Base-by-base conservation (phyloP, 805 yeast species). In the Lipomyces yamadae region DNA sequence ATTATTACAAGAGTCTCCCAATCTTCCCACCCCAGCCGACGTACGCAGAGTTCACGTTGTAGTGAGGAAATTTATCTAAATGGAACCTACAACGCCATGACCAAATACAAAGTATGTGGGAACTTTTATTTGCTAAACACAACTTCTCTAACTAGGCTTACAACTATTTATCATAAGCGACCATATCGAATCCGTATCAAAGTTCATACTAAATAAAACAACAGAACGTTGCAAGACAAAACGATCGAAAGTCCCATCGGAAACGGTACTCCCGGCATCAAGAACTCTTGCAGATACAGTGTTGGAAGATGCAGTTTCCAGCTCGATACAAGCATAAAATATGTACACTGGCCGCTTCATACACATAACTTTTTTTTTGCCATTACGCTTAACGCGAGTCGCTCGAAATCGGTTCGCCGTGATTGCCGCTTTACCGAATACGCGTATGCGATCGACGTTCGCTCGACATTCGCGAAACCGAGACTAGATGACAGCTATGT, bases 391-490 rank as follows among this genome's bases (percentile, higher is more conserved):
- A 42, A 15, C 8, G 24, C n/a, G 18, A 18, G 48, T 42, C 48
- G 48, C 18, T 42, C 48, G 48, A 42, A 5, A n/a, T 42, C 48
- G 24, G 48, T 42, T 13, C 24, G 48, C 48, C 48, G 48, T 42
- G 18, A 15, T 42, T n/a, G n/a, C 24, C 48, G 48, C 48, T 42
- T 42, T n/a, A 42, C 48, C 48, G 48, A 15, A 42, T 15, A 42
- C 15, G 24, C 48, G 24, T 42, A 42, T 24, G 15, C 48, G 48
- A 42, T 42, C 48, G 29, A 42, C 48, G 48, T 42, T 42, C 48
- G 48, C 48, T n/a, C 48, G 48, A 42, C 24, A 42, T 15, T 42
- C 48, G 48, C 48, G 48, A 42, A 42, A 42, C 48, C 48, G 48
- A 24, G 48, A 42, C 48, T 42, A 42, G 48, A 42, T 42, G 10